Percentiles rank a stretch among this genome's conserved stretches.
Conservation (phyloP, 306 rosid species). For the Trifolium repens region DNA sequence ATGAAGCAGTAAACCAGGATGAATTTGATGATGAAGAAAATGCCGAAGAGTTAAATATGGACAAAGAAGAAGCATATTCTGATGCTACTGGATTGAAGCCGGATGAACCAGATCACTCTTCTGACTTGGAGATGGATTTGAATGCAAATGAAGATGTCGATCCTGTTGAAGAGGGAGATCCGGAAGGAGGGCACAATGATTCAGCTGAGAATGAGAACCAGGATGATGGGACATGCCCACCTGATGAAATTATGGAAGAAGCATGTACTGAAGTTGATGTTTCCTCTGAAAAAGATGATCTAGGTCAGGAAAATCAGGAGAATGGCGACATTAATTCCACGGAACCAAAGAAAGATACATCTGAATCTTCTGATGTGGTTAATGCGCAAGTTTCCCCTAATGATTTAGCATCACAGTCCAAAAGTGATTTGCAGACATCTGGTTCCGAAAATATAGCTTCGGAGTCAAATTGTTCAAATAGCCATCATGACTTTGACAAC, state of each 20-base stretch:
- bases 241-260: constrained; percentile 76
- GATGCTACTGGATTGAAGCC: constrained; percentile 64
- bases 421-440: constrained; percentile 53
- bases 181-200: constrained; percentile 50
- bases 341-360: constrained; percentile 52
- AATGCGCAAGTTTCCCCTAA: constrained; percentile 51
- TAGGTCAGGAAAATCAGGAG: constrained; percentile 49
- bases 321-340: constrained; percentile 48
- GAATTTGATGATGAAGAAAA: constrained; percentile 57
- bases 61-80: constrained; percentile 62
- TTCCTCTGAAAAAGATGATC: constrained; percentile 59
- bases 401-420: constrained; percentile 59
- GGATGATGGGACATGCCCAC: constrained; percentile 50
- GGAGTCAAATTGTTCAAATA: constrained; percentile 57
- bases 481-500: constrained; percentile 51
- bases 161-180: constrained; percentile 60
- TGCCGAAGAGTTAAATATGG: constrained; percentile 54
- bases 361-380: constrained; percentile 47
- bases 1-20: constrained; percentile 47
- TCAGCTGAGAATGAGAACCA: constrained; percentile 46
- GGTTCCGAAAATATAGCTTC: constrained; percentile 49
- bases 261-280: constrained; percentile 55
- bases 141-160: constrained; percentile 57
- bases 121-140: constrained; percentile 59
- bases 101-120: constrained; percentile 59